Evolutionary conservation across 192 early-diverging fungal genomes (phyloP).

Genomic region (Coemansia sp.): DNA sequence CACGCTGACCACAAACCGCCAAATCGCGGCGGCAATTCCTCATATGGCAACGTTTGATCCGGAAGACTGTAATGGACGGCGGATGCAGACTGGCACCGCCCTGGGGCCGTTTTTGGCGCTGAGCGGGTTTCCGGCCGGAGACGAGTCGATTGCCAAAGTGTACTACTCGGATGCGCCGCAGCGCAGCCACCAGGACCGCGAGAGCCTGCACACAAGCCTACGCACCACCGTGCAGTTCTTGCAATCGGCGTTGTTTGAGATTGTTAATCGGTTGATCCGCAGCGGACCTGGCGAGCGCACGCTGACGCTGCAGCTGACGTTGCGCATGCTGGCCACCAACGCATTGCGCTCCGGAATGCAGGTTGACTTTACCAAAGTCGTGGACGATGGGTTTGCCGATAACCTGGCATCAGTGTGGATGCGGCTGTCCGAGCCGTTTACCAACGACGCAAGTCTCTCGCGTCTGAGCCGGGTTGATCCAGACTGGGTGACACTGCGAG

Average conservation of each 20-base stretch:
- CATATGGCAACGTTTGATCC: slow-evolving; percentile 42
- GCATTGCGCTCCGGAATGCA: slow-evolving; percentile 74
- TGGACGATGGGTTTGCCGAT: slow-evolving; percentile 83
- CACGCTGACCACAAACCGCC: slow-evolving; percentile 23
- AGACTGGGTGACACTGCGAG: slow-evolving; percentile 64
- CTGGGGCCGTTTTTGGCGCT: slow-evolving; percentile 43
- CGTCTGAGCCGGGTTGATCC: slow-evolving; percentile 80
- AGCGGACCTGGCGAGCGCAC: slow-evolving; percentile 59
- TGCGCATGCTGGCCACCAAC: slow-evolving; percentile 66
- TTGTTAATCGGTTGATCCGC: slow-evolving; percentile 69
- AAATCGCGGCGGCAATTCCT: slow-evolving; percentile 24
- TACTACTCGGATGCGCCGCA: slow-evolving; percentile 56
- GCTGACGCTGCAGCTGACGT: slow-evolving; percentile 65
- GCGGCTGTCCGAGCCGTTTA: slow-evolving; percentile 79
- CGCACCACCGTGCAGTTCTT: slow-evolving; percentile 62
- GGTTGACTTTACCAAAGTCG: slow-evolving; percentile 71
- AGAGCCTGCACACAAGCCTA: slow-evolving; percentile 58
- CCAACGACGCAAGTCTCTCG: slow-evolving; percentile 65
- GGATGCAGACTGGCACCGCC: slow-evolving; percentile 40
- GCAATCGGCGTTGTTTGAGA: slow-evolving; percentile 55
- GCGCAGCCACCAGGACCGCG: slow-evolving; percentile 56
- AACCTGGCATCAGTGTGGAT: slow-evolving; percentile 70
- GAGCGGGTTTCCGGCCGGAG: slow-evolving; percentile 39
- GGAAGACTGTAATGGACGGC: slow-evolving; percentile 26
- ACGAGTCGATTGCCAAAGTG: slow-evolving; percentile 25